phyloP scores from a whole-genome alignment of 1,284 basidiomycete species.

The Melanopsichium pennsylvanicum region DNA sequence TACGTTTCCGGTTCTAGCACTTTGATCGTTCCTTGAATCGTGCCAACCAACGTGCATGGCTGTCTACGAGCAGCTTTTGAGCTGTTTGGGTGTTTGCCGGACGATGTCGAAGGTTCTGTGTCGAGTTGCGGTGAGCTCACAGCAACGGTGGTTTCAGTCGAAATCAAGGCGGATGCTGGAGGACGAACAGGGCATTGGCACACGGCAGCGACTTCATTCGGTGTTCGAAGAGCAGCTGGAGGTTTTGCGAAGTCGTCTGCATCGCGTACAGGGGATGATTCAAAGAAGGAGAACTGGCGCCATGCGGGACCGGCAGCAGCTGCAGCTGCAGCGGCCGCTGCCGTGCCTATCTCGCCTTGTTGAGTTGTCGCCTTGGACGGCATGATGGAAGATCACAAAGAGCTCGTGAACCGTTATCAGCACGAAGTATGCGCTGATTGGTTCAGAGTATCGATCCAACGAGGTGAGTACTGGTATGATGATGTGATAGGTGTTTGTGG shows the following conservation, averaged over 20 bases:
- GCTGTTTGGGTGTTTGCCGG: background rate
- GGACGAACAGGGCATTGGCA: slow-evolving; percentile 37
- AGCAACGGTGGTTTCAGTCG: too few species aligned
- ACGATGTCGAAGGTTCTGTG: slow-evolving; percentile 2
- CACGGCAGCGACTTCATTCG: slow-evolving; percentile 52
- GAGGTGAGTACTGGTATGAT: background rate
- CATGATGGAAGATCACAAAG: slow-evolving; percentile 4
- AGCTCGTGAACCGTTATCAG: background rate
- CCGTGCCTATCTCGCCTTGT: slow-evolving; percentile 32
- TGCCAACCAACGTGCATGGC: slow-evolving; percentile 48
- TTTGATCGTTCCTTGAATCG: slow-evolving; percentile 39
- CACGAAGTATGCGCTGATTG: too few species aligned
- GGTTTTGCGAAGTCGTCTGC: slow-evolving; percentile 44
- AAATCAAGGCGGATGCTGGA: too few species aligned
- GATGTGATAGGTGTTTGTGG: slow-evolving; percentile 12
- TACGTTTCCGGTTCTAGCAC: slow-evolving; percentile 55
- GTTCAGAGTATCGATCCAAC: too few species aligned
- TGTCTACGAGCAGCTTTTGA: slow-evolving; percentile 6
- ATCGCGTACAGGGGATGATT: slow-evolving; percentile 47
- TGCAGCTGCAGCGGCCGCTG: slow-evolving; percentile 28
- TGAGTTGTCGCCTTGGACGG: slow-evolving; percentile 5
- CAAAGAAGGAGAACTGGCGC: slow-evolving; percentile 58
- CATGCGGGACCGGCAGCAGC: slow-evolving; percentile 53
- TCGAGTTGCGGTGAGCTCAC: slow-evolving; percentile 8
- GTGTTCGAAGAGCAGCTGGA: slow-evolving; percentile 33